A percentile compares a stretch with the other conserved stretches of the same genome.
Evolutionary conservation across 2,329 filamentous ascomycete species (phyloP).

Genomic region (Sclerotiophoma versabilis): DNA sequence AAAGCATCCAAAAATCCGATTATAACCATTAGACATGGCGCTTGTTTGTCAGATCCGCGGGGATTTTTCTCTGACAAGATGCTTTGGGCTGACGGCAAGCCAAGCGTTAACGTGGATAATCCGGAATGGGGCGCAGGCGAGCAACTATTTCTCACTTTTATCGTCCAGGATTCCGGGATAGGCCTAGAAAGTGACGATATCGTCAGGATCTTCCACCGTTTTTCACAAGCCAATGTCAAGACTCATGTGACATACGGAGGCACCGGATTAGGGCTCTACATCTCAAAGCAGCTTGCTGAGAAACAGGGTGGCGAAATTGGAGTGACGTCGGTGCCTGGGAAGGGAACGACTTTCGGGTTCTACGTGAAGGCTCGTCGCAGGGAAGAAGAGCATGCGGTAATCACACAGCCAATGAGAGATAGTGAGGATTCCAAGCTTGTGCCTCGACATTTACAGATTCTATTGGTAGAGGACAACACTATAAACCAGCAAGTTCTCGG

Average conservation of each 20-base stretch:
- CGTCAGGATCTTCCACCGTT: slow-evolving; percentile 26
- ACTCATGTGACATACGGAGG: slow-evolving; percentile 47
- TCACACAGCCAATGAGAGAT: not conserved
- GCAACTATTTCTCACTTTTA: slow-evolving; percentile 9
- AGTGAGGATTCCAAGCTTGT: not conserved
- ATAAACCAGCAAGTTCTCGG: slow-evolving; percentile 48
- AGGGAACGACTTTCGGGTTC: slow-evolving; percentile 34
- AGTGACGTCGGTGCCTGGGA: slow-evolving; percentile 13
- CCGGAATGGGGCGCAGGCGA: slow-evolving; percentile 25
- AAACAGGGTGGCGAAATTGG: slow-evolving; percentile 35
- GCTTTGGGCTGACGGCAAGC: slow-evolving; percentile 23
- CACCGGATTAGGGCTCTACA: slow-evolving; percentile 39
- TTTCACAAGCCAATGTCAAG: slow-evolving; percentile 30
- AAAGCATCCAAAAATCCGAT: slow-evolving; percentile 36
- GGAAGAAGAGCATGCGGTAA: not conserved
- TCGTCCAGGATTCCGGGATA: slow-evolving; percentile 1
- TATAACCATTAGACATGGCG: slow-evolving; percentile 47
- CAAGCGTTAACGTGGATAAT: not conserved
- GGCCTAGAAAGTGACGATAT: not conserved
- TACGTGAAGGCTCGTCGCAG: slow-evolving; percentile 27
- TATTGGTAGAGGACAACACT: slow-evolving; percentile 50
- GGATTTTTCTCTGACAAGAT: slow-evolving; percentile 23
- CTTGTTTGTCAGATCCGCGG: slow-evolving; percentile 23
- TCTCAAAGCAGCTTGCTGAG: slow-evolving; percentile 34
- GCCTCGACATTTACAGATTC: slow-evolving; percentile 26